These are phyloP conservation scores for Hevea brasiliensis DNA, from an alignment of 345 rosid genomes.

Conservation along the genomic window DNA sequence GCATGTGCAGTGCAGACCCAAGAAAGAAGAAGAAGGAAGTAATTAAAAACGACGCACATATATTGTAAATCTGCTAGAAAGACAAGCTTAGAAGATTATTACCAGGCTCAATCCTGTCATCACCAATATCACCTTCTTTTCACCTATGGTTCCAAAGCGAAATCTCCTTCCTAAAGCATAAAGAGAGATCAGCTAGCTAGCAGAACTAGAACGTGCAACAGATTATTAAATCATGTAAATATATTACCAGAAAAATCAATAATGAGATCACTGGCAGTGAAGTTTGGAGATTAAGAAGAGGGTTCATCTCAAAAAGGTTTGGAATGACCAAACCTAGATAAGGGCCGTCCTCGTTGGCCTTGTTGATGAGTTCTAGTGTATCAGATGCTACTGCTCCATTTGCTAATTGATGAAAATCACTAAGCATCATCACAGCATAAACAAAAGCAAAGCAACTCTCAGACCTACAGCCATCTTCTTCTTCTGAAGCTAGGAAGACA, in stretches of 20 bases:
- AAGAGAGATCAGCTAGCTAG: neutral
- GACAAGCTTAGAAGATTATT: neutral
- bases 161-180: conserved; percentile 51
- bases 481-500: neutral
- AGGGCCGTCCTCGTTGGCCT: conserved; percentile 49
- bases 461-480: neutral
- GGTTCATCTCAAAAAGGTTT: conserved; percentile 68
- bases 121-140: conserved; percentile 48
- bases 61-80: too few species aligned
- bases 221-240: too few species aligned
- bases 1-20: neutral
- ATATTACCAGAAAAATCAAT: conserved; percentile 54
- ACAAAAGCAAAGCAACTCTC: neutral
- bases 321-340: conserved; percentile 66
- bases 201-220: too few species aligned
- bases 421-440: neutral
- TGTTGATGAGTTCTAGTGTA: conserved; percentile 14
- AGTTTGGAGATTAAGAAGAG: conserved; percentile 56
- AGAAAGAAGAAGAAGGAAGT: neutral
- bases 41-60: neutral
- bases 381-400: neutral
- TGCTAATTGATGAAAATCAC: neutral
- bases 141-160: conserved; percentile 44
- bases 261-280: conserved; percentile 23
- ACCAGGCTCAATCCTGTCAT: conserved; percentile 74